A percentile compares a stretch with the other conserved stretches of the same genome.
phyloP scores from a whole-genome alignment of 2,329 filamentous ascomycete genomes.

The Diaporthe citri region DNA sequence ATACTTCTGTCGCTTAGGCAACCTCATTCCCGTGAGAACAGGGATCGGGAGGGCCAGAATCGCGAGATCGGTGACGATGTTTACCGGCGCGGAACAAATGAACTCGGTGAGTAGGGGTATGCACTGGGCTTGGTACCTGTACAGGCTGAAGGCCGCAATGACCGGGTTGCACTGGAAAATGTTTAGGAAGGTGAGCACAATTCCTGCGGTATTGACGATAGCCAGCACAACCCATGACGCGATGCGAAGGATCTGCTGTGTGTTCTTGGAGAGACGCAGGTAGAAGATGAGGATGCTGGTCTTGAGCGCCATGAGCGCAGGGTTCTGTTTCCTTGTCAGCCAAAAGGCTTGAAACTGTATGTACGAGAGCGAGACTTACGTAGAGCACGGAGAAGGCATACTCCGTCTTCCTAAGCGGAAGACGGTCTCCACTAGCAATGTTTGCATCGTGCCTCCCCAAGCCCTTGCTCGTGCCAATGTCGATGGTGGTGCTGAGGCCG shows the following conservation, averaged over 20 bases:
- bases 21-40: conserved; percentile 85
- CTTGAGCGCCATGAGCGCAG: conserved; percentile 90
- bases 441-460: conserved; percentile 76
- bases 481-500: conserved; percentile 76
- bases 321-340: conserved; percentile 70
- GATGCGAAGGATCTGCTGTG: conserved; percentile 80
- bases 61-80: conserved; percentile 90
- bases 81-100: conserved; percentile 85
- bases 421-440: conserved; percentile 63
- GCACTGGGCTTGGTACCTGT: conserved; percentile 55
- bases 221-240: conserved; percentile 84
- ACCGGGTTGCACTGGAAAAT: conserved; percentile 88
- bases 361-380: conserved; percentile 53
- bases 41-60: conserved; percentile 91
- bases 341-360: neutral
- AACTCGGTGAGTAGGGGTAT: conserved; percentile 73
- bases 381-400: conserved; percentile 76
- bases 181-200: conserved; percentile 86
- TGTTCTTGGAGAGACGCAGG: conserved; percentile 82
- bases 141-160: conserved; percentile 72
- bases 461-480: conserved; percentile 72
- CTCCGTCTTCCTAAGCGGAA: conserved; percentile 68
- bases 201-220: conserved; percentile 83
- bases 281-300: conserved; percentile 95
- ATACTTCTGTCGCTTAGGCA: conserved; percentile 88